phyloP scores from a whole-genome alignment of 305 asterid genomes.

The Rubia occidens region DNA sequence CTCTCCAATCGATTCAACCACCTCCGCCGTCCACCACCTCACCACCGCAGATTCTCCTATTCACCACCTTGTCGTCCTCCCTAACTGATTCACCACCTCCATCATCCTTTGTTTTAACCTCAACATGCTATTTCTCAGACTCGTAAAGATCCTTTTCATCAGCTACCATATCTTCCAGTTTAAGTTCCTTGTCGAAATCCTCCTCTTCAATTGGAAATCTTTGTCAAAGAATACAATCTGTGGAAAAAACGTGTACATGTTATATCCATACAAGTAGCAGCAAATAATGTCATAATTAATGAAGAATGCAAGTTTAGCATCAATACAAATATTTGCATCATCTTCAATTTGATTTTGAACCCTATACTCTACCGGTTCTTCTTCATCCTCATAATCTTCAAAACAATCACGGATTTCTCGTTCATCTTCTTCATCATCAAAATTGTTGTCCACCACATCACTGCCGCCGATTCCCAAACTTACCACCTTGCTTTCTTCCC shows the following conservation, averaged over 20 bases:
- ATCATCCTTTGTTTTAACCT: slow-evolving; percentile 42
- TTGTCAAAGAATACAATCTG: slow-evolving; percentile 27
- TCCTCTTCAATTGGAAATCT: slow-evolving; percentile 63
- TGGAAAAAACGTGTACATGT: slow-evolving; percentile 8
- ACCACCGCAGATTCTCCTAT: too few relatives aligned
- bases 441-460: slow-evolving; percentile 61
- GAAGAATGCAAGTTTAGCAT: slow-evolving; percentile 13
- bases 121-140: slow-evolving; percentile 76
- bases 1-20: too few relatives aligned
- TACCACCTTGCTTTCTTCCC: slow-evolving; percentile 61
- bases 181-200: slow-evolving; percentile 50
- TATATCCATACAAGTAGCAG: slow-evolving; percentile 5
- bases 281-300: slow-evolving; percentile 16
- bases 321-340: slow-evolving; percentile 28
- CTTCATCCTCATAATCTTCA: slow-evolving; percentile 79
- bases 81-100: slow-evolving; percentile 83
- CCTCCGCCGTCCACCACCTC: too few relatives aligned
- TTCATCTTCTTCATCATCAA: slow-evolving; percentile 56
- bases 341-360: slow-evolving; percentile 51
- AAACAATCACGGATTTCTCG: slow-evolving; percentile 93
- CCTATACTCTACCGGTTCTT: slow-evolving; percentile 54
- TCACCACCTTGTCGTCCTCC: too few relatives aligned
- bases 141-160: slow-evolving; percentile 76
- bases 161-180: slow-evolving; percentile 75
- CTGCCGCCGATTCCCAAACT: too few relatives aligned